Conservation (phyloP, 2,329 filamentous ascomycete genomes). For the Xylaria digitata region DNA sequence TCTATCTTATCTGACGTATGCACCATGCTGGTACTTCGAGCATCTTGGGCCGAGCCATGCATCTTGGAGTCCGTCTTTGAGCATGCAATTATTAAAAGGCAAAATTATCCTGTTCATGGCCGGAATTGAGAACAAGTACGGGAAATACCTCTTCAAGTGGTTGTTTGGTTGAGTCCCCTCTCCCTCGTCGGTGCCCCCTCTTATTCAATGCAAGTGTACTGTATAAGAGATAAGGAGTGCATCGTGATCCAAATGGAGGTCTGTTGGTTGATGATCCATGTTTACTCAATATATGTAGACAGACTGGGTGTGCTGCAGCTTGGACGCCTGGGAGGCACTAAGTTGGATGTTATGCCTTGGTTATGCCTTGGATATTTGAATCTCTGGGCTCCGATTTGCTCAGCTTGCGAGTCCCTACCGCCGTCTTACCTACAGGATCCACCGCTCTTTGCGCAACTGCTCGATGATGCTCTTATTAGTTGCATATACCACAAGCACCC, state of each 20-base stretch:
- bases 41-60: slow-evolving; percentile 7
- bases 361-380: slow-evolving; percentile 30
- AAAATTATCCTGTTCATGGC: slow-evolving; percentile 13
- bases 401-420: slow-evolving; percentile 30
- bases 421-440: slow-evolving; percentile 45
- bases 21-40: slow-evolving; percentile 7
- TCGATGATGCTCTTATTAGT: slow-evolving; percentile 37
- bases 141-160: slow-evolving; percentile 8
- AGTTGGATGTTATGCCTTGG: slow-evolving; percentile 36
- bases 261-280: slow-evolving; percentile 20
- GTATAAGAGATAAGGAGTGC: slow-evolving; percentile 33
- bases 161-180: slow-evolving; percentile 11
- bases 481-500: slow-evolving; percentile 27
- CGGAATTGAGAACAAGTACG: slow-evolving; percentile 15
- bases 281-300: slow-evolving; percentile 20
- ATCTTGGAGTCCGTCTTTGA: background rate
- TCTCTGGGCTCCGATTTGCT: slow-evolving; percentile 39
- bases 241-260: slow-evolving; percentile 23
- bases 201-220: slow-evolving; percentile 30
- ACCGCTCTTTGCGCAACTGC: slow-evolving; percentile 36
- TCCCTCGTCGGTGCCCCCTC: background rate
- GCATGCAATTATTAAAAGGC: slow-evolving; percentile 12
- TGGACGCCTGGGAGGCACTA: slow-evolving; percentile 32
- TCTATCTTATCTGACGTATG: slow-evolving; percentile 3
- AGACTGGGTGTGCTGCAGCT: slow-evolving; percentile 29